phyloP scores from a whole-genome alignment of 2,329 filamentous ascomycete genomes.

The Epichloe bromicola region DNA sequence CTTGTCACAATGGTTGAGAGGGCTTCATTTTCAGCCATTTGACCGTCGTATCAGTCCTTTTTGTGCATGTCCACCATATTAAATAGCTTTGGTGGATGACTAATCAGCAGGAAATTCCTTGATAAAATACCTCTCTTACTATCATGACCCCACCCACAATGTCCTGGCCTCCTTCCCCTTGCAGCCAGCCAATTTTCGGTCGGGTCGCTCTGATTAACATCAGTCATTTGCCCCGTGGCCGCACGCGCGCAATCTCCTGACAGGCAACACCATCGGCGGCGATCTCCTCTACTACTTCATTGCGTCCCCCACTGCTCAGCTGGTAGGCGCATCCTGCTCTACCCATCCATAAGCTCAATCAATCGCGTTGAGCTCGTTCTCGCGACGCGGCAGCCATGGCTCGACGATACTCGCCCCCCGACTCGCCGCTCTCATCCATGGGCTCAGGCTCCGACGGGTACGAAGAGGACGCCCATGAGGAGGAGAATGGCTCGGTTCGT shows the following conservation, averaged over 20 bases:
- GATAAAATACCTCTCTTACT: background rate
- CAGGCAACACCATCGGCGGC: background rate
- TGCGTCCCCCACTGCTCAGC: background rate
- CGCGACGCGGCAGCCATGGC: slow-evolving; percentile 19
- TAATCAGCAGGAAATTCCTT: no score
- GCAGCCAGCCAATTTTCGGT: background rate
- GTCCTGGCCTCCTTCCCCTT: slow-evolving; percentile 1
- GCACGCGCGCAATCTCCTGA: background rate
- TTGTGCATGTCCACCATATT: no score
- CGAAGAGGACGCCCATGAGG: slow-evolving; percentile 32
- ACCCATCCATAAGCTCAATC: background rate
- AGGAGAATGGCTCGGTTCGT: slow-evolving; percentile 25
- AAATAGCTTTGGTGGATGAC: no score
- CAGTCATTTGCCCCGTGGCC: slow-evolving; percentile 1
- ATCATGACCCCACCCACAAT: background rate
- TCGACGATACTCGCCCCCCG: slow-evolving; percentile 25
- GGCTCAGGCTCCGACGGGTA: slow-evolving; percentile 30
- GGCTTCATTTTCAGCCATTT: no score
- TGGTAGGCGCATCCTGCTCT: background rate
- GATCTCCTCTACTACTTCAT: background rate
- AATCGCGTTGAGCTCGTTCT: background rate
- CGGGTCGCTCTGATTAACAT: background rate
- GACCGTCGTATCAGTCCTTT: no score
- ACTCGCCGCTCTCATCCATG: slow-evolving; percentile 36
- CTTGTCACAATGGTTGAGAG: no score